These are phyloP conservation scores for Rhodofomes roseus DNA, from an alignment of 1,284 basidiomycete genomes.

Conservation along the genomic window DNA sequence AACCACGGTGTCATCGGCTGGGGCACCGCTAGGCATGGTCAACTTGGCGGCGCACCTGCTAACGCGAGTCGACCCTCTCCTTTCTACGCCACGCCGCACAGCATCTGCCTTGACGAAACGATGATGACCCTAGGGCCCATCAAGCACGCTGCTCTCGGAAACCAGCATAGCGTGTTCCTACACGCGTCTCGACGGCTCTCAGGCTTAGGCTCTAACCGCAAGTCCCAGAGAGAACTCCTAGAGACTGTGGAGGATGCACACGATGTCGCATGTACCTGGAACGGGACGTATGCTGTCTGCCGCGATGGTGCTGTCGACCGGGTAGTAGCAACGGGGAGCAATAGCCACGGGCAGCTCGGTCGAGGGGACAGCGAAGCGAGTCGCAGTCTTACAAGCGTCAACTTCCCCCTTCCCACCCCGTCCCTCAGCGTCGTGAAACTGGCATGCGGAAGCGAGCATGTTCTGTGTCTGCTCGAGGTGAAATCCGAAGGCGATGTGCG, in stretches of 20 bases:
- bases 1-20: slow-evolving; percentile 60
- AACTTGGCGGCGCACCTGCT: slow-evolving; percentile 47
- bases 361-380: slow-evolving; percentile 19
- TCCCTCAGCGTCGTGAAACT: slow-evolving; percentile 28
- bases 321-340: slow-evolving; percentile 54
- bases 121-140: slow-evolving; percentile 32
- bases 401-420: slow-evolving; percentile 32
- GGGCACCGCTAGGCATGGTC: slow-evolving; percentile 81
- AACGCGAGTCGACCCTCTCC: slow-evolving; percentile 20
- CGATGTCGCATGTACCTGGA: slow-evolving; percentile 73
- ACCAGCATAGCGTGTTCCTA: slow-evolving; percentile 67
- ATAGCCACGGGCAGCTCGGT: slow-evolving; percentile 72
- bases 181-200: slow-evolving; percentile 44
- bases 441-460: slow-evolving; percentile 80
- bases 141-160: slow-evolving; percentile 47
- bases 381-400: slow-evolving; percentile 22
- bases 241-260: slow-evolving; percentile 24
- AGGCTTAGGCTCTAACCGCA: slow-evolving; percentile 64
- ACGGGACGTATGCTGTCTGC: slow-evolving; percentile 64
- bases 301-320: slow-evolving; percentile 13
- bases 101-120: slow-evolving; percentile 25
- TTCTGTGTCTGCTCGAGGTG: slow-evolving; percentile 38
- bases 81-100: slow-evolving; percentile 33
- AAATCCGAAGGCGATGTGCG: not conserved
- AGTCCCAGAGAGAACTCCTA: slow-evolving; percentile 58